Conservation (phyloP, 169 alveolate genomes). For the Plasmodium adleri region DNA sequence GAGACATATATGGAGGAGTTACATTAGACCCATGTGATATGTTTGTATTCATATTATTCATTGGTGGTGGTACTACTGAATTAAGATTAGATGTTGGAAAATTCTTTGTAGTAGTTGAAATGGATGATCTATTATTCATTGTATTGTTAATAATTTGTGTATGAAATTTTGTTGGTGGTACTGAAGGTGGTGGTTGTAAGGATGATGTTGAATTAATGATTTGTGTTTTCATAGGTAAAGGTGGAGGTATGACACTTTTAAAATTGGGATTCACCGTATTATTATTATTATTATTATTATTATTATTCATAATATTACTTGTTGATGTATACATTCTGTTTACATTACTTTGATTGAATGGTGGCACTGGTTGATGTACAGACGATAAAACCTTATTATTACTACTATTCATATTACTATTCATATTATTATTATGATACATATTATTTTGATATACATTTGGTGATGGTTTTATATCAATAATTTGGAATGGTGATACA, state of each 20-base stretch:
- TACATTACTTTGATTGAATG: not conserved
- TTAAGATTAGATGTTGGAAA: no score
- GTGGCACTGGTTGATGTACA: not conserved
- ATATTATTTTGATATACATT: slow-evolving; percentile 6
- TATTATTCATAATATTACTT: no score
- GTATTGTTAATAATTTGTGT: not conserved
- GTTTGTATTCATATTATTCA: not conserved
- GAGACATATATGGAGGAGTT: slow-evolving; percentile 5
- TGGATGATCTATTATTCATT: slow-evolving; percentile 13
- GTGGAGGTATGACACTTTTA: no score
- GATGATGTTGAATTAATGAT: not conserved
- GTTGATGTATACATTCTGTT: not conserved
- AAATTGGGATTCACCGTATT: no score
- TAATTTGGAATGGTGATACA: slow-evolving; percentile 74
- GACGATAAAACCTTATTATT: not conserved
- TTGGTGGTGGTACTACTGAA: slow-evolving; percentile 9
- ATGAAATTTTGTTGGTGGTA: not conserved
- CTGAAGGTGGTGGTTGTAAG: not conserved
- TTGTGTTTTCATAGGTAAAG: no score
- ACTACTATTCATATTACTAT: not conserved
- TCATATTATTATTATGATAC: not conserved
- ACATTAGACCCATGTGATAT: not conserved
- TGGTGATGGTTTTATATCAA: slow-evolving; percentile 70
- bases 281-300: no score
- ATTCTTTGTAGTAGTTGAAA: not conserved